Evolutionary conservation across 257 asterid genomes (phyloP), one percentile per base, ranked within the genome.

Genomic region (Solanum clarkiae): DNA sequence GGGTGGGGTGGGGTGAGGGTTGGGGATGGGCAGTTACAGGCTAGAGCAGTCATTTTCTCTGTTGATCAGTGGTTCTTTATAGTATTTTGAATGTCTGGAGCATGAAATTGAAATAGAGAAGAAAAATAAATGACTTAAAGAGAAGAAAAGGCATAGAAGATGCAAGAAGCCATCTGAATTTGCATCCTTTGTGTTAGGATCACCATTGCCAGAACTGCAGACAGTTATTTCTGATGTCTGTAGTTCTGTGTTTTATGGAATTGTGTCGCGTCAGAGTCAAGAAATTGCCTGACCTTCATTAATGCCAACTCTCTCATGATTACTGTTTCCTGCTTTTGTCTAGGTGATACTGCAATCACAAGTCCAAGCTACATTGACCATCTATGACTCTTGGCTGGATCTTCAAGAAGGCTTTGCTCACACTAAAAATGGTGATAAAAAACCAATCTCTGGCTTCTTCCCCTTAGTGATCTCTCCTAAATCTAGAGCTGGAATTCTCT

Each of bases 331-430:
- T 86, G 70, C 36, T 59, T 59, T 71, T 86, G 45, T 56, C 17
- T 66, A 97, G 98, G 98, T 93, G 86, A 94, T 92, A 87, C 91
- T 97, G 85, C 97, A 95, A 88, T 95, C 99, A 75, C 98, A 97
- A 87, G 98, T 97, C 63, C 95, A 95, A 90, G 98, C 99, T 85
- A 94, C 96, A 49, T 88, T 97, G 84, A 88, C 92, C 60, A 87
- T 97, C 90, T 84, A 90, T 85, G 98, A 97, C 89, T 95, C 98
- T 88, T 92, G 96, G 97, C 91, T 97, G 88, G 98, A 95, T 87
- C 98, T 97, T 86, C 98, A 97, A 92, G 95, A 91, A 88, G 98
- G 98, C 55, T 97, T 95, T 92, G 87, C 92, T 72, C 97, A 96
- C 93, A 84, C 94, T 80, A 94, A 93, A 80, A 91, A 93, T 79